Evolutionary conservation across 2,329 filamentous ascomycete genomes (phyloP).

Genomic region (Raffaelea deltoideospora): DNA sequence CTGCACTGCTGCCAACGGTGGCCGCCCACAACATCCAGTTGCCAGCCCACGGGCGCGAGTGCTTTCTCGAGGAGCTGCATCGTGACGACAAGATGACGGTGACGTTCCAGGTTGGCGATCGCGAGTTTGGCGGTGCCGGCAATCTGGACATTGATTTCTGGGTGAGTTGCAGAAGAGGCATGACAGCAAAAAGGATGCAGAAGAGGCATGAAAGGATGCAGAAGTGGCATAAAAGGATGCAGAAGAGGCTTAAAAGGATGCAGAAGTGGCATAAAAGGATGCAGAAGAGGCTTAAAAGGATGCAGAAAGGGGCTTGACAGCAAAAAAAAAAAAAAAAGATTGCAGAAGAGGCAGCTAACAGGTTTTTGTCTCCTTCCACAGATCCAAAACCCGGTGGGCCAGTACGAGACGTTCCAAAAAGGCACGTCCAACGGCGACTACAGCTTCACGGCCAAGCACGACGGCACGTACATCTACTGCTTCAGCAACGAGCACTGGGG

Average conservation of each 20-base stretch:
- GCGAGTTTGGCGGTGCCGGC: constrained; percentile 86
- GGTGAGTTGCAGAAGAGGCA: too few species aligned
- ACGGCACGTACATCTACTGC: constrained; percentile 92
- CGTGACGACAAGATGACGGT: constrained; percentile 96
- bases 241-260: too few species aligned
- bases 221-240: too few species aligned
- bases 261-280: too few species aligned
- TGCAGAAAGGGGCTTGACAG: too few species aligned
- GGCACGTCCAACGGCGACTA: constrained; percentile 81
- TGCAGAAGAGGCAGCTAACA: too few species aligned
- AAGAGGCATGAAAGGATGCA: too few species aligned
- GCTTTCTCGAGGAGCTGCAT: constrained; percentile 90
- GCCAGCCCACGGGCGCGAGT: constrained; percentile 83
- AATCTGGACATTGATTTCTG: constrained; percentile 97
- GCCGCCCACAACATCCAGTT: constrained; percentile 93
- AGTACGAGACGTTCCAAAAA: constrained; percentile 67
- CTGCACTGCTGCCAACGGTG: constrained; percentile 43
- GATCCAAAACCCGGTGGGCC: constrained; percentile 65
- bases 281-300: too few species aligned
- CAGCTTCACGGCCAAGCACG: constrained; percentile 69
- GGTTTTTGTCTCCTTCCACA: constrained; percentile 19
- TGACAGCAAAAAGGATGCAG: too few species aligned
- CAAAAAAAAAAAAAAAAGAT: too few species aligned
- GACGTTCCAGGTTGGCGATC: constrained; percentile 92
- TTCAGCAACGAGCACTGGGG: constrained; percentile 99